These are phyloP conservation scores for Periconia sp. DNA, from an alignment of 2,329 filamentous ascomycete species.

Conservation along the genomic window DNA sequence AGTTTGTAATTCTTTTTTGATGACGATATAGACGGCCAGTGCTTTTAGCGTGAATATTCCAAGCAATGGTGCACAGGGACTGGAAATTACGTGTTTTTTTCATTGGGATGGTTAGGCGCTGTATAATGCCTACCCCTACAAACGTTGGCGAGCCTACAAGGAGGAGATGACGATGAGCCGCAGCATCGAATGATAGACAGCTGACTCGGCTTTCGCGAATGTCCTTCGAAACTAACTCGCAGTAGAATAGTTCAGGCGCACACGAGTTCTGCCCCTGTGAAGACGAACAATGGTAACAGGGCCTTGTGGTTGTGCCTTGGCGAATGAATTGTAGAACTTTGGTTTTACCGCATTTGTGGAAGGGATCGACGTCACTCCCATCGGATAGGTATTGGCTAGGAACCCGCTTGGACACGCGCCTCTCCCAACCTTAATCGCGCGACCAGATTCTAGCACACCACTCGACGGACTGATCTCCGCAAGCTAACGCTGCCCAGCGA, in stretches of 20 bases:
- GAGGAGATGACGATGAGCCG: not conserved
- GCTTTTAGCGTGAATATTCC: not conserved
- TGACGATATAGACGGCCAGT: not conserved
- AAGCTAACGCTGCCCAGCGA: slow-evolving; percentile 14
- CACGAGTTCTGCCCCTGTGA: not conserved
- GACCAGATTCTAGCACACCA: slow-evolving; percentile 11
- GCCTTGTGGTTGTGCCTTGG: not conserved
- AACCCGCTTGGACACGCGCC: slow-evolving; percentile 19
- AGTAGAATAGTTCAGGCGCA: not conserved
- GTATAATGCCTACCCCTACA: not conserved
- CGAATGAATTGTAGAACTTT: slow-evolving; percentile 18
- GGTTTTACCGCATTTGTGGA: slow-evolving; percentile 24
- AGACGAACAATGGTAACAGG: not conserved
- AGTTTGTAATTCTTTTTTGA: not conserved
- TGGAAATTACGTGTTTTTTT: not conserved
- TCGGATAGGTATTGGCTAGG: not conserved
- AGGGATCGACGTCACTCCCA: slow-evolving; percentile 27
- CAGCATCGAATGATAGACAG: not conserved
- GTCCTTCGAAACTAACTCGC: not conserved
- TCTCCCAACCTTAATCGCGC: slow-evolving; percentile 25
- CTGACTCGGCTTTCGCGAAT: not conserved
- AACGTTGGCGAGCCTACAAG: not conserved
- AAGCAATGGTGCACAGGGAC: not conserved
- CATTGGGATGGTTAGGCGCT: not conserved
- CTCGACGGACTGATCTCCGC: slow-evolving; percentile 8